phyloP scores from a whole-genome alignment of 345 rosid genomes.

The Eucalyptus curtisii region DNA sequence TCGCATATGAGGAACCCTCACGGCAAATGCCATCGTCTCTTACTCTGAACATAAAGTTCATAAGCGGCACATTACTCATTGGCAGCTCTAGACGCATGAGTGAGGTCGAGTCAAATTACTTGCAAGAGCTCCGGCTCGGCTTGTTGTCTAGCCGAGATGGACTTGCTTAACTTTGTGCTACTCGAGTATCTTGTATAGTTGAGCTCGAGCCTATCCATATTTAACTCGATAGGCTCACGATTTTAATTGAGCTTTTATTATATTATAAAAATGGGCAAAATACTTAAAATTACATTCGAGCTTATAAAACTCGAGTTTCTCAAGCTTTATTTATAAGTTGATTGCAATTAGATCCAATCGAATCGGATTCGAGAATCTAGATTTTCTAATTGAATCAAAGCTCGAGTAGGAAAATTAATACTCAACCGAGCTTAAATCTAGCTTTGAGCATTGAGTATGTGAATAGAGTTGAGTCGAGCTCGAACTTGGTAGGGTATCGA shows the following conservation, averaged over 20 bases:
- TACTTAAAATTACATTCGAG: not conserved
- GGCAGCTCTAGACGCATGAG: not conserved
- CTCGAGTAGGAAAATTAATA: not conserved
- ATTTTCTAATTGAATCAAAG: not conserved
- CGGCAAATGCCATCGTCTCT: not conserved
- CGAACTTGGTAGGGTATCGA: not conserved
- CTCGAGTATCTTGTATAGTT: not conserved
- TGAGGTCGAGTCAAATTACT: not conserved
- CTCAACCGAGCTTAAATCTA: not conserved
- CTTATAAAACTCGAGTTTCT: not conserved
- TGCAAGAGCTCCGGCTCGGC: not conserved
- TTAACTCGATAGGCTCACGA: not conserved
- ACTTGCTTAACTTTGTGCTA: not conserved
- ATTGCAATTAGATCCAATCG: not conserved
- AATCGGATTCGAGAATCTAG: not conserved
- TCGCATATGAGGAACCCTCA: not conserved
- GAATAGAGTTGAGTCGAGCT: not conserved
- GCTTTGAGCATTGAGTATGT: not conserved
- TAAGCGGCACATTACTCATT: not conserved
- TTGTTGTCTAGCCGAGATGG: not conserved
- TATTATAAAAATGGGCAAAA: rapidly evolving
- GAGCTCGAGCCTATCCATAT: not conserved
- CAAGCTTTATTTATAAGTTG: not conserved
- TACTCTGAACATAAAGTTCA: not conserved
- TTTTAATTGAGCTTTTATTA: not conserved